phyloP scores from a whole-genome alignment of 805 yeast species.

The Yamadazyma sp. region DNA sequence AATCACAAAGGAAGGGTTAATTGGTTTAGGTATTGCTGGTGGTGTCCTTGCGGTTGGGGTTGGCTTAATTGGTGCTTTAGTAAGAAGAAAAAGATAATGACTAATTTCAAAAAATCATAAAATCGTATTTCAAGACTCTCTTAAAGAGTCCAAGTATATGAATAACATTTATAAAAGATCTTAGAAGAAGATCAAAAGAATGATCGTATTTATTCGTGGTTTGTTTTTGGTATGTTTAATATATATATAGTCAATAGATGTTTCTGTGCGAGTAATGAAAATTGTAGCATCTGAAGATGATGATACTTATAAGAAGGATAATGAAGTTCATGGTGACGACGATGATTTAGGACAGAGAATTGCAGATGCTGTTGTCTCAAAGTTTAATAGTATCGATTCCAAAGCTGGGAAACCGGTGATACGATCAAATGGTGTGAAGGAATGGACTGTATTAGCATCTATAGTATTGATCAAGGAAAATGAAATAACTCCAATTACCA shows the following conservation, averaged over 20 bases:
- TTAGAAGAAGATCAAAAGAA: too few species aligned
- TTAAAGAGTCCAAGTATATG: too few species aligned
- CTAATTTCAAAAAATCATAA: too few species aligned
- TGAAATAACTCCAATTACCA: slow-evolving; percentile 36
- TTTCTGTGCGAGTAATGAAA: neutral
- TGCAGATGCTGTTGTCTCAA: slow-evolving; percentile 22
- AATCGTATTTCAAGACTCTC: too few species aligned
- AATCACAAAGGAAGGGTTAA: slow-evolving; percentile 80
- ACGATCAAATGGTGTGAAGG: slow-evolving; percentile 62
- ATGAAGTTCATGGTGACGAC: neutral
- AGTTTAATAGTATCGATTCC: slow-evolving; percentile 27
- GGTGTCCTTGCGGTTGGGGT: slow-evolving; percentile 85
- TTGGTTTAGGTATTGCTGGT: slow-evolving; percentile 84
- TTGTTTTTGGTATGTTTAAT: too few species aligned
- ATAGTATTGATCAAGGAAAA: slow-evolving; percentile 44
- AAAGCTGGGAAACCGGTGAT: slow-evolving; percentile 54
- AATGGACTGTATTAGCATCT: slow-evolving; percentile 85
- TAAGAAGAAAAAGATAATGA: slow-evolving; percentile 29
- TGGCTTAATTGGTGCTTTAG: slow-evolving; percentile 48
- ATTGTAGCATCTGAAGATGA: neutral
- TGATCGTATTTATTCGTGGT: too few species aligned
- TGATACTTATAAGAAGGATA: neutral
- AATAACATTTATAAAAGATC: too few species aligned
- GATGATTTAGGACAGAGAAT: slow-evolving; percentile 13
- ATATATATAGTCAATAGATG: neutral